These are phyloP conservation scores for Suhomyces yuchorum DNA, from an alignment of 1,139 yeast genomes.

Conservation along the genomic window DNA sequence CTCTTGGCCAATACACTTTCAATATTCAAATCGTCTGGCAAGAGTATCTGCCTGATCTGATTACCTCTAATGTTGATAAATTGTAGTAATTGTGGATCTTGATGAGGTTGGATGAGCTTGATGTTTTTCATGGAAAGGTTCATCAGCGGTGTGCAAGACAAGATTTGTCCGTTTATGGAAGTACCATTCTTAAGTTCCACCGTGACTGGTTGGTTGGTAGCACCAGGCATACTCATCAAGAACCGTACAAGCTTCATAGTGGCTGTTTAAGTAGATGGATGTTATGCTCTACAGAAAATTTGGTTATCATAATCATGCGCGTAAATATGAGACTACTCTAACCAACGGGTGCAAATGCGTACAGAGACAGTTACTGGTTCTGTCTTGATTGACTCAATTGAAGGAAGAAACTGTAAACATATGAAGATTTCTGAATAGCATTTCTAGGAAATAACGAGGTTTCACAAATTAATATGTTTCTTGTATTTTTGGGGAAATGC, in stretches of 20 bases:
- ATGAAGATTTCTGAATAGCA: too few relatives aligned
- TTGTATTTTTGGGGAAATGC: too few relatives aligned
- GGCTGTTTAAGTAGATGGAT: not conserved
- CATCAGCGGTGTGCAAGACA: constrained; percentile 90
- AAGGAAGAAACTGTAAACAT: too few relatives aligned
- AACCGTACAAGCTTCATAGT: constrained; percentile 59
- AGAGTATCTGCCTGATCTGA: constrained; percentile 78
- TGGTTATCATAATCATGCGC: constrained; percentile 1
- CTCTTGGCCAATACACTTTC: constrained; percentile 66
- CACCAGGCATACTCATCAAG: constrained; percentile 71
- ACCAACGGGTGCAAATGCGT: not conserved
- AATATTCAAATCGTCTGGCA: constrained; percentile 86
- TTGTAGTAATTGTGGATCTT: constrained; percentile 74
- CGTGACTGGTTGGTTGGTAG: constrained; percentile 81
- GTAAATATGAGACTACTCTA: constrained; percentile 4
- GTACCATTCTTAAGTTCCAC: constrained; percentile 89
- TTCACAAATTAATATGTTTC: too few relatives aligned
- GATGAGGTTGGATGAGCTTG: constrained; percentile 69
- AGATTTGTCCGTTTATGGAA: constrained; percentile 50
- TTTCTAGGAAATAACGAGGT: too few relatives aligned
- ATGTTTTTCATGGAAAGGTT: constrained; percentile 84
- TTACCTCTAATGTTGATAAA: constrained; percentile 88
- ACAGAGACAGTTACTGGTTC: too few relatives aligned
- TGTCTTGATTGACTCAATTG: too few relatives aligned
- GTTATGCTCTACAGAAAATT: not conserved